Base-by-base conservation (phyloP, 345 rosid genomes). In the Hibiscus tridactylites region DNA sequence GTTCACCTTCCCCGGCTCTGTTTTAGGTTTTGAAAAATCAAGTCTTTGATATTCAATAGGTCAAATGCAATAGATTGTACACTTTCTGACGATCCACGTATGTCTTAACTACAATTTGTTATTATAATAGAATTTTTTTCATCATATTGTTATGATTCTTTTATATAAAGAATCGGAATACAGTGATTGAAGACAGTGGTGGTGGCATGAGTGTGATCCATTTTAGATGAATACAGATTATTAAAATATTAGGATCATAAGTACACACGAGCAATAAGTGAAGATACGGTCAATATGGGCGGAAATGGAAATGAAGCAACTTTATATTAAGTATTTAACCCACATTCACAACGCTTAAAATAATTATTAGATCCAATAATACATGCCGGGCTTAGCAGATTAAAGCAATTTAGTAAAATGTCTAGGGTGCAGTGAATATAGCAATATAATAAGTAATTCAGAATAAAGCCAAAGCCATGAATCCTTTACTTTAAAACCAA, bases 401-500 rank as follows among this genome's bases (percentile, higher is more conserved):
- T 58, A 58, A 62, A 21, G 68, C 58, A 69, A 74, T 77, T 56
- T 60, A 74, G 56, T 46, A 70, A 72, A 57, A 75, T 73, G 52
- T 64, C 24, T 57, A 52, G 63, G 74, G 1, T 73, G 79, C 5
- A 49, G 53, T 67, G 70, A 61, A 26, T 66, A 13, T 47, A 46
- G 16, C 47, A 60, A 3, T 58, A 10, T 58, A 39, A 46, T 63
- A 47, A 54, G 44, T 39, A 17, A 33, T 13, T 50, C 70, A 62
- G 70, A 69, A 75, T 77, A 80, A 75, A 81, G 80, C 81, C 78
- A 74, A 76, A 21, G 75, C 70, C 58, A 53, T 16, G 58, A 53
- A 9, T 17, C 77, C 73, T 79, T 73, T 75, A 57, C 49, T 74
- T 77, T 81, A 71, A 17, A 79, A 75, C 78, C 78, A 82, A 78